Evolutionary conservation across 2,329 filamentous ascomycete genomes (phyloP).

Genomic region (Fusarium sp.): DNA sequence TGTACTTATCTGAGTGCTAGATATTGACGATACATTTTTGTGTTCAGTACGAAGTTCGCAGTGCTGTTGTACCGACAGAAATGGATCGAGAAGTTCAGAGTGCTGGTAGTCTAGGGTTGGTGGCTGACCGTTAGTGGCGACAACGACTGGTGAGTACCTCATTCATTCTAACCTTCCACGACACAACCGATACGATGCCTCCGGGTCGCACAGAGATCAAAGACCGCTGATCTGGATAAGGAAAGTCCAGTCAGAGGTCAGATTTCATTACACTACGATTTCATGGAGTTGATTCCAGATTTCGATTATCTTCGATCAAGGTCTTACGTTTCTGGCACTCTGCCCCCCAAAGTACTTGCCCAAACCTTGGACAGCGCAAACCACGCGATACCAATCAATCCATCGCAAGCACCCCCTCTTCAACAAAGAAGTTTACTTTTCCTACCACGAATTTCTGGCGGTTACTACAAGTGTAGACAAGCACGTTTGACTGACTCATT

Average conservation of each 20-base stretch:
- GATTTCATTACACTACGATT: not conserved
- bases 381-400: no score
- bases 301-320: rapidly evolving
- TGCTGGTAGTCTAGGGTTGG: conserved; percentile 11
- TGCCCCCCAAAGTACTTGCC: not conserved
- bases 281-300: not conserved
- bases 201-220: not conserved
- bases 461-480: rapidly evolving
- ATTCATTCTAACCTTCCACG: not conserved
- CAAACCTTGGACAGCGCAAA: not conserved
- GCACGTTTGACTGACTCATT: not conserved
- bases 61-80: not conserved
- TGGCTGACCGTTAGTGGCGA: not conserved
- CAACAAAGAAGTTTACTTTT: not conserved
- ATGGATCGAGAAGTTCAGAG: not conserved
- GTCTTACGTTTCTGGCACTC: no score
- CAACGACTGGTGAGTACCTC: not conserved
- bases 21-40: not conserved
- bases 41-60: no score
- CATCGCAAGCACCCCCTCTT: not conserved
- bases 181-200: not conserved
- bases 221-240: not conserved
- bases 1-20: not conserved
- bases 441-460: rapidly evolving
- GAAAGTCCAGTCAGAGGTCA: rapidly evolving